These are phyloP conservation scores for Trichoderma arundinaceum DNA, from an alignment of 2,329 filamentous ascomycete genomes.

Conservation along the genomic window DNA sequence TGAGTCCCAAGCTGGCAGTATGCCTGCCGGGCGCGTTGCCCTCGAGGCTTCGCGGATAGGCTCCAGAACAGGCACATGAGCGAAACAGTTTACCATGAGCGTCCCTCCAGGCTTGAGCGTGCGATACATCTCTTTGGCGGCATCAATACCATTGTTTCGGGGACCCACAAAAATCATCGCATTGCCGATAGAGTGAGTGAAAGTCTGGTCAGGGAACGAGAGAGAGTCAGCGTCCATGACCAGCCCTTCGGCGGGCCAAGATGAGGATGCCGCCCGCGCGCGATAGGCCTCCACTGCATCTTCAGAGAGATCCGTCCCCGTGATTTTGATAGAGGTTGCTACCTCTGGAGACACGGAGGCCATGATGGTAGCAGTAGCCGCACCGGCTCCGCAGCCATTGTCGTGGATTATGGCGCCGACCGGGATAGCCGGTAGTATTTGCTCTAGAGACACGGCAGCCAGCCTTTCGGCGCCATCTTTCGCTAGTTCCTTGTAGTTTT, in stretches of 20 bases:
- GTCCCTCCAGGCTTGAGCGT: constrained; percentile 25
- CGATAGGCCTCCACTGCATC: constrained; percentile 22
- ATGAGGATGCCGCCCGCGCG: not conserved
- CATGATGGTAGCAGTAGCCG: constrained; percentile 22
- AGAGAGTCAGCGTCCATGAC: constrained; percentile 25
- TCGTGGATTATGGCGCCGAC: constrained; percentile 22
- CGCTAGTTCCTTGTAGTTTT: constrained; percentile 22
- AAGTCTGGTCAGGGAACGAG: constrained; percentile 20
- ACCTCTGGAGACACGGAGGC: constrained; percentile 16
- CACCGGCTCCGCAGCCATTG: constrained; percentile 25
- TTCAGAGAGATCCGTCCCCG: constrained; percentile 15
- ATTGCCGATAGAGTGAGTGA: constrained; percentile 22
- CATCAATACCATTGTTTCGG: constrained; percentile 21
- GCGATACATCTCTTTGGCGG: constrained; percentile 22
- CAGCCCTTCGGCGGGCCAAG: constrained; percentile 15
- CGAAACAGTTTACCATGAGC: constrained; percentile 24
- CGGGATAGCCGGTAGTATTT: constrained; percentile 21
- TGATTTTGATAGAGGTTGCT: constrained; percentile 14
- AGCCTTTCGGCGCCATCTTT: constrained; percentile 21
- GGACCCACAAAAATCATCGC: constrained; percentile 24
- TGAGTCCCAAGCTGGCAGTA: constrained; percentile 18
- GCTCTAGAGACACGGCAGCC: constrained; percentile 19
- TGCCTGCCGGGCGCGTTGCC: constrained; percentile 1
- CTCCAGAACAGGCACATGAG: constrained; percentile 4
- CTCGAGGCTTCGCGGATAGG: constrained; percentile 22